Evolutionary conservation across 2,329 filamentous ascomycete species (phyloP).

Genomic region (Aspergillus sojae): DNA sequence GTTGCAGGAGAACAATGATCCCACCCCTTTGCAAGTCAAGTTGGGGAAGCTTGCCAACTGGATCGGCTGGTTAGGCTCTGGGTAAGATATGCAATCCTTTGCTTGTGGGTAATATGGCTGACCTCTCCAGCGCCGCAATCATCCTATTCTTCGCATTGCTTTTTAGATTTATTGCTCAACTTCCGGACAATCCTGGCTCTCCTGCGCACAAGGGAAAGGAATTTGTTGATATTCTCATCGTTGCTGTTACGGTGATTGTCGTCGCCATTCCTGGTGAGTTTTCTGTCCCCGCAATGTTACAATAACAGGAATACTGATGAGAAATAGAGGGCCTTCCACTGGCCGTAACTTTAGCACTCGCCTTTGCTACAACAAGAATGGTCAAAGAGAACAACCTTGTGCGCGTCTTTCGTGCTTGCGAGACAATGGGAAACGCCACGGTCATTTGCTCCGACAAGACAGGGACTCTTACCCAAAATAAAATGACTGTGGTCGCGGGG

Average conservation of each 20-base stretch:
- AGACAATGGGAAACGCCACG: conserved; percentile 80
- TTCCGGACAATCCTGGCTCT: conserved; percentile 56
- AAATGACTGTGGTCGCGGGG: conserved; percentile 76
- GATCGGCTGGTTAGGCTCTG: conserved; percentile 76
- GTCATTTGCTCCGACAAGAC: conserved; percentile 82
- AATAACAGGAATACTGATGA: conserved; percentile 33
- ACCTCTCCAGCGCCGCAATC: conserved; percentile 59
- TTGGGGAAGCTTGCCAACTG: conserved; percentile 74
- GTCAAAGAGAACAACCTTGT: conserved; percentile 77
- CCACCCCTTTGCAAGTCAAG: conserved; percentile 76
- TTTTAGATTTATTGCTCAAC: conserved; percentile 77
- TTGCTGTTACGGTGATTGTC: conserved; percentile 77
- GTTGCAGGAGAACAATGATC: conserved; percentile 72
- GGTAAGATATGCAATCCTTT: conserved; percentile 33
- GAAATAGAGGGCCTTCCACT: conserved; percentile 68
- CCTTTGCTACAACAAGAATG: conserved; percentile 78
- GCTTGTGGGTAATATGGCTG: conserved; percentile 11
- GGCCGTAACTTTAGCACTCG: conserved; percentile 75
- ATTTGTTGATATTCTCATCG: conserved; percentile 75
- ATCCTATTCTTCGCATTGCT: conserved; percentile 83
- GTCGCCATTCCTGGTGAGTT: conserved; percentile 67
- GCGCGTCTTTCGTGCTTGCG: conserved; percentile 74
- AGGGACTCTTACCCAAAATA: conserved; percentile 73
- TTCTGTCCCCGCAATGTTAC: neutral
- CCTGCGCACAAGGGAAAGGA: conserved; percentile 76